phyloP scores from a whole-genome alignment of 73 alveolate genomes.

The Tetrahymena malaccensis region DNA sequence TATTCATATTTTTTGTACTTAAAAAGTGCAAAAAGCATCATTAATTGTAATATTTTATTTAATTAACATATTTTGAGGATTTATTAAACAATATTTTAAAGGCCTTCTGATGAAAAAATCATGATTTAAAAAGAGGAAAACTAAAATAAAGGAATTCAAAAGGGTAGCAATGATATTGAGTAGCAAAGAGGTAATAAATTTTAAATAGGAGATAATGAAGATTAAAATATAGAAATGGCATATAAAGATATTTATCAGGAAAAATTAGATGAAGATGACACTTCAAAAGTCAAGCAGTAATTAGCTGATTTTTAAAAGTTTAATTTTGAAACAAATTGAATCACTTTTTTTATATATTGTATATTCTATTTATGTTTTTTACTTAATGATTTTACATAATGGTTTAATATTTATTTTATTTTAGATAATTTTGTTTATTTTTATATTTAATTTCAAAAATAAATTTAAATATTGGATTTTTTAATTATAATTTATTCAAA shows the following conservation, averaged over 20 bases:
- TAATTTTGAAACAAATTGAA: neutral
- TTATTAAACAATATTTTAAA: too few relatives aligned
- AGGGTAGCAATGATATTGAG: neutral
- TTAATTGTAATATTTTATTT: neutral
- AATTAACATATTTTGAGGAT: too few relatives aligned
- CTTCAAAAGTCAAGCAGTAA: neutral
- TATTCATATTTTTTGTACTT: too few relatives aligned
- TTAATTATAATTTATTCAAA: too few relatives aligned
- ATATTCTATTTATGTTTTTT: too few relatives aligned
- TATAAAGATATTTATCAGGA: neutral
- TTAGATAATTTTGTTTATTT: too few relatives aligned
- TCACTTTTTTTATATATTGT: too few relatives aligned
- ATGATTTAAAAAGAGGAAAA: neutral
- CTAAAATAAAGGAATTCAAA: neutral
- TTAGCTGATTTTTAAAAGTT: neutral
- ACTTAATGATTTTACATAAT: too few relatives aligned
- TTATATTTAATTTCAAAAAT: too few relatives aligned
- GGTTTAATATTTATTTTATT: too few relatives aligned
- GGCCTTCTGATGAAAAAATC: neutral
- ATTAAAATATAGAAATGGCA: neutral
- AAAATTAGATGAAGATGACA: neutral
- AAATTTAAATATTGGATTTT: too few relatives aligned
- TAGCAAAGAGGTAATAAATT: neutral
- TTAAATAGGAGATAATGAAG: neutral
- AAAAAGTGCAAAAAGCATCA: neutral